A percentile compares a stretch with the other conserved stretches of the same genome.
These are phyloP conservation scores for Camellia japonica DNA, from an alignment of 148 eudicot genomes.

Conservation along the genomic window DNA sequence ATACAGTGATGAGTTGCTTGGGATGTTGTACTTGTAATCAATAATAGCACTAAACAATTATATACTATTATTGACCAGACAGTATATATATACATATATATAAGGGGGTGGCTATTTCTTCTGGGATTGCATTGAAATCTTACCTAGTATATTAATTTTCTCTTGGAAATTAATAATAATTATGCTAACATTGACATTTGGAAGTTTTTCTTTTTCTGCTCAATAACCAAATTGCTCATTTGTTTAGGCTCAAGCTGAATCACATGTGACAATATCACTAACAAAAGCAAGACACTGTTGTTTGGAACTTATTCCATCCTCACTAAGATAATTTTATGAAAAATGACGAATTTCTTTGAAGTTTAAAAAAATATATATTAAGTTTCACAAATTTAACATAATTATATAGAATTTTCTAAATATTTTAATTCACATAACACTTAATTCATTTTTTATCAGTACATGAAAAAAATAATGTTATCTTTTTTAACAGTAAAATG, in stretches of 20 bases:
- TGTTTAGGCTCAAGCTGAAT: background rate
- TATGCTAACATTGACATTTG: background rate
- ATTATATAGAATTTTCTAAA: too few relatives aligned
- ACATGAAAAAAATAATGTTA: too few relatives aligned
- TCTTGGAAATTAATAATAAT: background rate
- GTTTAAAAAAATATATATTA: too few relatives aligned
- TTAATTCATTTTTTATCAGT: too few relatives aligned
- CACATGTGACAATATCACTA: background rate
- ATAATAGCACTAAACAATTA: background rate
- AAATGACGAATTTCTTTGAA: too few relatives aligned
- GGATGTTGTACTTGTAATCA: too few relatives aligned
- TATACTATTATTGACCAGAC: background rate
- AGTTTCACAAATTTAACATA: too few relatives aligned
- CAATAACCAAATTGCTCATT: background rate
- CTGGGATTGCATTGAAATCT: slow-evolving; percentile 6
- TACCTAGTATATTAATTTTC: background rate
- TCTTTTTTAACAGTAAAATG: too few relatives aligned
- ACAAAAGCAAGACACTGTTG: background rate
- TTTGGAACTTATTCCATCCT: background rate
- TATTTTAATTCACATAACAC: too few relatives aligned
- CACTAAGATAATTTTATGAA: too few relatives aligned
- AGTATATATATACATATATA: too few relatives aligned
- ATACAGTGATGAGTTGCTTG: too few relatives aligned
- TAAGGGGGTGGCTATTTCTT: background rate
- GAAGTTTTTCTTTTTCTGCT: background rate